Percentiles rank a stretch among this genome's conserved stretches.
These are phyloP conservation scores for Leucosporidium yakuticum DNA, from an alignment of 768 basidiomycete species.

Conservation along the genomic window DNA sequence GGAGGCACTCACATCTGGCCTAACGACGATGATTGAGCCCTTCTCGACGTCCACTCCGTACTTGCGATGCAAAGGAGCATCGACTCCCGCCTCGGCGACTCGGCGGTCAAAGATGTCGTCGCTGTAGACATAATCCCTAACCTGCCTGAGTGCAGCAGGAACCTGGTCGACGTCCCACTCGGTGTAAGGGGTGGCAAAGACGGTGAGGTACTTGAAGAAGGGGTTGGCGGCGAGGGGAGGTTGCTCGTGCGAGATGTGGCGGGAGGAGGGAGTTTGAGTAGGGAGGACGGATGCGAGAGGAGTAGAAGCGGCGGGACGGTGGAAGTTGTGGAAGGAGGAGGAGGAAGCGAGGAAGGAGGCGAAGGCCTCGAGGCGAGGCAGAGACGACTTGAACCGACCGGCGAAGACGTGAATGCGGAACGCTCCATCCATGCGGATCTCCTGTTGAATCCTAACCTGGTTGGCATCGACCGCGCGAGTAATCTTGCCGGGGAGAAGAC, in stretches of 20 bases:
- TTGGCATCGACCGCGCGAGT: conserved; percentile 39
- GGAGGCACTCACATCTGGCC: conserved; percentile 37
- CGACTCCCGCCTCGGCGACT: conserved; percentile 28
- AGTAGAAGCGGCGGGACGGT: conserved; percentile 32
- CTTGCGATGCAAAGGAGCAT: conserved; percentile 37
- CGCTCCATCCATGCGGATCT: conserved; percentile 40
- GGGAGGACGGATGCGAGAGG: conserved; percentile 25
- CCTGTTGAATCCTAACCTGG: conserved; percentile 39
- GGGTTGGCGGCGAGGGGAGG: conserved; percentile 34
- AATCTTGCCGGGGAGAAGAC: conserved; percentile 37
- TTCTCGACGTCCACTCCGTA: conserved; percentile 37
- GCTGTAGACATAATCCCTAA: conserved; percentile 34
- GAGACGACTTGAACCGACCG: conserved; percentile 22
- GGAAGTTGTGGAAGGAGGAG: conserved; percentile 36
- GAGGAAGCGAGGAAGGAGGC: conserved; percentile 33
- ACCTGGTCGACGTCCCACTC: conserved; percentile 38
- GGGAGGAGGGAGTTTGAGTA: conserved; percentile 21
- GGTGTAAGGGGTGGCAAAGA: conserved; percentile 35
- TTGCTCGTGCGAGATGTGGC: conserved; percentile 26
- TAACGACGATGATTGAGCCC: conserved; percentile 42
- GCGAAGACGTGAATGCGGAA: conserved; percentile 37
- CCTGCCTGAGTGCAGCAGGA: conserved; percentile 29
- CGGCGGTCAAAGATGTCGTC: conserved; percentile 37
- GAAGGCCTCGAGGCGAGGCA: conserved; percentile 18
- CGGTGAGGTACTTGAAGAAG: conserved; percentile 39